Base-by-base conservation (phyloP, 148 eudicot species). In the Spergularia marina region DNA sequence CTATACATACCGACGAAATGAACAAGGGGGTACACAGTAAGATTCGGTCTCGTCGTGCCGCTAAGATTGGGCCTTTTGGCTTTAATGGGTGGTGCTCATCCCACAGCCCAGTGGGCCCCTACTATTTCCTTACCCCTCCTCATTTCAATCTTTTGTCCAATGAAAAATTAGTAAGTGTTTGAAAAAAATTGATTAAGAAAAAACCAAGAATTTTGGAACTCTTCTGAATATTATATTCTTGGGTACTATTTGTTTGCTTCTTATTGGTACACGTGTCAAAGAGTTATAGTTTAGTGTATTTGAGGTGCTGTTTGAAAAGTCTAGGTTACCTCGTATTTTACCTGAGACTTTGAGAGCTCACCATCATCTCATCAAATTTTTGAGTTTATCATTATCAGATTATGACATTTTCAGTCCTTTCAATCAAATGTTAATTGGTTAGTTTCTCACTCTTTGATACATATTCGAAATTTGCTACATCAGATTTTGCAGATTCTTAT, bases 111-210 rank as follows among this genome's bases (percentile, higher is more conserved):
- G 41, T 49, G 20, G 83, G 78, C 53, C 70, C 83, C 51, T 51
- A 44, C 36, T 8, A 44, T 65, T 16, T 21, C 14, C 47, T 40
- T 34, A 40, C 40, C 39, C 62, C 60, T 68, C 65, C 39, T 64
- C 10, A n/a, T 73, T 76, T 82, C 82, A 78, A 82, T 66, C 23
- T 63, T 2, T 12, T 13, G 55, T 55, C 84, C 84, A 82, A 82
- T 74, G 7, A 18, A 12, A 75, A 78, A 65, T 7, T 47, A 25
- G 39, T 3, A 3, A 4, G 39, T 17, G 39, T 36, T 1, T 6
- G 62, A 71, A 7, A 10, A 25, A 6, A 58, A 57, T 9, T 8
- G 25, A 68, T 16, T 23, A 23, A 23, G 25, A 23, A 6, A 58
- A 69, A 30, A 34, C 0, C 34, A 53, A 13, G 47, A 77, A 70